phyloP scores from a whole-genome alignment of 2,329 filamentous ascomycete species.

The Ramularia collo-cygni region DNA sequence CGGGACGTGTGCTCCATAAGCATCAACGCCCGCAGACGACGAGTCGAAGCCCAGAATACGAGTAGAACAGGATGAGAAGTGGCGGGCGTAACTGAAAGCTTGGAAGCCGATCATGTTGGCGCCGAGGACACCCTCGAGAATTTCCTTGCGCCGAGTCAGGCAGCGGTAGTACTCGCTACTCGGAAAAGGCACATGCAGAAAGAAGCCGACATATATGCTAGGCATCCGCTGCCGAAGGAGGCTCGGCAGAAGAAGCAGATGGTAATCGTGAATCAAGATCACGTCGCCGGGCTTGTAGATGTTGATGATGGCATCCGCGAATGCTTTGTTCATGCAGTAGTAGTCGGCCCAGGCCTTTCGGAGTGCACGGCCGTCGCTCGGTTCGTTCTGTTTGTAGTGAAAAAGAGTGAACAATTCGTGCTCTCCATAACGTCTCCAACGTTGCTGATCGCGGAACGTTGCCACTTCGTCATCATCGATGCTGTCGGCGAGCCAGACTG shows the following conservation, averaged over 20 bases:
- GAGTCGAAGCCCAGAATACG: slow-evolving; percentile 86
- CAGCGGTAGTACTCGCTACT: slow-evolving; percentile 94
- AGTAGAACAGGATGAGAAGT: slow-evolving; percentile 91
- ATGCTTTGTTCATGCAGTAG: slow-evolving; percentile 84
- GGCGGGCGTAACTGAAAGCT: slow-evolving; percentile 87
- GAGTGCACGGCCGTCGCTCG: slow-evolving; percentile 75
- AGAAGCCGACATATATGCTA: slow-evolving; percentile 91
- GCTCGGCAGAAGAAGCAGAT: slow-evolving; percentile 81
- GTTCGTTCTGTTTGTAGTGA: slow-evolving; percentile 93
- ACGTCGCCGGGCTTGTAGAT: slow-evolving; percentile 90
- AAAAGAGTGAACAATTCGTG: slow-evolving; percentile 87
- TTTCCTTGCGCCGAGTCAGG: slow-evolving; percentile 78
- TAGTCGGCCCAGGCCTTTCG: slow-evolving; percentile 87
- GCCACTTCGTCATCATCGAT: slow-evolving; percentile 60
- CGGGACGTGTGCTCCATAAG: slow-evolving; percentile 80
- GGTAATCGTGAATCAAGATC: slow-evolving; percentile 89
- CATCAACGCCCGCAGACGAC: slow-evolving; percentile 76
- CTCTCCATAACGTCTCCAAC: slow-evolving; percentile 88
- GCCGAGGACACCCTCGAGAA: slow-evolving; percentile 82
- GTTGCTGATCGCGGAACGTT: slow-evolving; percentile 68
- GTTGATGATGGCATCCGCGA: slow-evolving; percentile 81
- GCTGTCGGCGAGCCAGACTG: slow-evolving; percentile 83
- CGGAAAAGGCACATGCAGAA: slow-evolving; percentile 87
- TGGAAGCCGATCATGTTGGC: slow-evolving; percentile 94
- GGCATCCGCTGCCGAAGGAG: slow-evolving; percentile 79